phyloP scores from a whole-genome alignment of 768 basidiomycete species.

The Pholiota molesta region DNA sequence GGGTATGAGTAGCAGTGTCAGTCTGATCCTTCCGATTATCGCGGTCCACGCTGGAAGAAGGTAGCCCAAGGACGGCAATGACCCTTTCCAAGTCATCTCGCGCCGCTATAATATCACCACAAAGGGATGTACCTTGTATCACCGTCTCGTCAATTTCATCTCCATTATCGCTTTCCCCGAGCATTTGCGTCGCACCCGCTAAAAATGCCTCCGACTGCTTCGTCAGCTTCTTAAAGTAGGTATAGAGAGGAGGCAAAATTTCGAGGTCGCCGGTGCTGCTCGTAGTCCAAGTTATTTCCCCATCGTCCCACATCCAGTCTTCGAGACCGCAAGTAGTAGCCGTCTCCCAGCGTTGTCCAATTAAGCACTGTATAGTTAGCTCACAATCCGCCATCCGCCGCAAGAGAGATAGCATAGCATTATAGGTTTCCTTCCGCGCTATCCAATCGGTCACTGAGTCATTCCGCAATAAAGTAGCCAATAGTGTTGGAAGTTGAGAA shows the following conservation, averaged over 20 bases:
- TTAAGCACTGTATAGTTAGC: slow-evolving; percentile 48
- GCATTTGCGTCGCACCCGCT: slow-evolving; percentile 44
- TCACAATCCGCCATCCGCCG: slow-evolving; percentile 54
- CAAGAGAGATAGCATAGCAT: slow-evolving; percentile 50
- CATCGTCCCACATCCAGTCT: slow-evolving; percentile 50
- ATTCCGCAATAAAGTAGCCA: slow-evolving; percentile 52
- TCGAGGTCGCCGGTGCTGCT: slow-evolving; percentile 32
- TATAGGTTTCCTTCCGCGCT: slow-evolving; percentile 46
- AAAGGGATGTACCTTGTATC: slow-evolving; percentile 46
- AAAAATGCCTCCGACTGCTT: slow-evolving; percentile 55
- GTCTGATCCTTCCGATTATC: slow-evolving; percentile 15
- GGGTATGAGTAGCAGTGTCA: slow-evolving; percentile 19
- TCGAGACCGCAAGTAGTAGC: slow-evolving; percentile 42
- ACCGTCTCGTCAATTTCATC: slow-evolving; percentile 41
- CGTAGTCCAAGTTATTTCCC: slow-evolving; percentile 43
- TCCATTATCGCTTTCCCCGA: slow-evolving; percentile 32
- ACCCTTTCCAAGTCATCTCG: slow-evolving; percentile 52
- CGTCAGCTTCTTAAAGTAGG: slow-evolving; percentile 56
- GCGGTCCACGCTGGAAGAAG: slow-evolving; percentile 15
- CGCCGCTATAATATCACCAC: slow-evolving; percentile 55
- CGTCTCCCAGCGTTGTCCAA: slow-evolving; percentile 42
- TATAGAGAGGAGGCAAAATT: slow-evolving; percentile 43
- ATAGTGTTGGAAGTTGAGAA: slow-evolving; percentile 49
- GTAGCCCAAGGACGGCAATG: slow-evolving; percentile 41
- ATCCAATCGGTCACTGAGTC: slow-evolving; percentile 60